Base-by-base conservation (phyloP, 768 basidiomycete species). In the Tricholoma sp. region DNA sequence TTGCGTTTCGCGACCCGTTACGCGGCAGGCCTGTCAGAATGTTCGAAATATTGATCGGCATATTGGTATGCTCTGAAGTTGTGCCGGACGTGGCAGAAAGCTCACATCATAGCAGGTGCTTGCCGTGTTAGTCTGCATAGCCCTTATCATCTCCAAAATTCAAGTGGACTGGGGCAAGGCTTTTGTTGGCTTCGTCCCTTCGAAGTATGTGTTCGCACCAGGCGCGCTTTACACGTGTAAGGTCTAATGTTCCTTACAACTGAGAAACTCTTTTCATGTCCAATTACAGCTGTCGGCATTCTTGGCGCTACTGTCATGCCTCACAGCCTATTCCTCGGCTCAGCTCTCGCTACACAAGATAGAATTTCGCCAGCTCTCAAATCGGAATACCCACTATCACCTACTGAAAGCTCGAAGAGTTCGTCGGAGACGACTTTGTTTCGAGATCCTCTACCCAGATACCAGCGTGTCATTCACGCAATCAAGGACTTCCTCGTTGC, bases 251-350 rank as follows among this genome's bases (percentile, higher is more conserved):
- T 32, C 29, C 20, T 24, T 24, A 18, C 13, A 51, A 10, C 31
- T 7, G 52, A 52, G 29, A 20, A 49, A 34, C 3, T 15, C 47
- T 33, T 13, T 41, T 53, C 8, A 49, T 37, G 2, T 49, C 11
- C 36, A 9, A 28, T 48, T 28, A 32, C 58, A 85, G 84, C 85
- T 31, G 82, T 89, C 53, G 88, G 88, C 36, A 85, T 91, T 50
- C 65, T 89, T 1, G 87, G 89, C 31, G 91, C 92, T 1, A 97
- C 92, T 2, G 86, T 94, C 57, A 95, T 95, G 94, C 94, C 94
- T 0, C 94, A 95, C 68, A 88, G 87, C 57, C 76, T 97, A n/a
- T 94, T 90, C 75, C 77, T 97, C 13, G 94, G 94, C 5, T 92
- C 91, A 2, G 82, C 84, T 31, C 81, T 97, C 4, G 87, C 92